A percentile compares a stretch with the other conserved stretches of the same genome.
These are phyloP conservation scores for Herpotrichia juniperi DNA, from an alignment of 2,329 filamentous ascomycete genomes.

Conservation along the genomic window DNA sequence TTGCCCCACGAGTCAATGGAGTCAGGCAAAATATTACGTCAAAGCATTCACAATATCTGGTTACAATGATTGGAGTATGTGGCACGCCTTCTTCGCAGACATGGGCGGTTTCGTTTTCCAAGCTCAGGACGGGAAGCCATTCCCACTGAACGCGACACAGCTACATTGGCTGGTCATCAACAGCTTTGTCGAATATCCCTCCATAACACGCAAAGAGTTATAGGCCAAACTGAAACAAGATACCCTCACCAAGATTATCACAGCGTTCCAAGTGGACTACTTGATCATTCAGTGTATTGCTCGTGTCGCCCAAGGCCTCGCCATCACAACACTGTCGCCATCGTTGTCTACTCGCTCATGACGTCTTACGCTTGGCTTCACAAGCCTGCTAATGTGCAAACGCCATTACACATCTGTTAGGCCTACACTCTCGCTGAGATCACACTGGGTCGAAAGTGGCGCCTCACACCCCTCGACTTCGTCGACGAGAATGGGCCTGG, in stretches of 20 bases:
- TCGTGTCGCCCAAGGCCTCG: conserved; percentile 29
- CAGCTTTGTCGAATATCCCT: conserved; percentile 24
- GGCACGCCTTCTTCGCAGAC: conserved; percentile 29
- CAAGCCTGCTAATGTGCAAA: conserved; percentile 46
- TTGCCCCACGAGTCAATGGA: conserved; percentile 44
- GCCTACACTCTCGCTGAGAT: conserved; percentile 8
- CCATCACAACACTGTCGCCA: conserved; percentile 44
- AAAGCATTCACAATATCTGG: conserved; percentile 22
- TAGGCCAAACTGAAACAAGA: conserved; percentile 20
- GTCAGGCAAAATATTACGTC: conserved; percentile 35
- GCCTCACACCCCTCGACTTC: conserved; percentile 16
- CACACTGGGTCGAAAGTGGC: conserved; percentile 1
- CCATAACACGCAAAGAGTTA: conserved; percentile 23
- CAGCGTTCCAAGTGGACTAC: conserved; percentile 14
- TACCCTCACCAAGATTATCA: conserved; percentile 14
- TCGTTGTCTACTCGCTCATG: conserved; percentile 42
- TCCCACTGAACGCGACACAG: conserved; percentile 22
- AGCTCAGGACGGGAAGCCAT: conserved; percentile 12
- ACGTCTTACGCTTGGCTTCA: conserved; percentile 46
- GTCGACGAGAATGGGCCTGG: conserved; percentile 17
- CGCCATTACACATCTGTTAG: conserved; percentile 20
- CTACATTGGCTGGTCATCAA: conserved; percentile 15
- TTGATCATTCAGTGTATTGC: conserved; percentile 15
- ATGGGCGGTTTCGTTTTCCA: conserved; percentile 29
- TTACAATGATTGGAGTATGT: conserved; percentile 21